Percentiles rank a stretch among this genome's conserved stretches.
phyloP scores from a whole-genome alignment of 306 rosid genomes.

The Citrullus mucosospermus region DNA sequence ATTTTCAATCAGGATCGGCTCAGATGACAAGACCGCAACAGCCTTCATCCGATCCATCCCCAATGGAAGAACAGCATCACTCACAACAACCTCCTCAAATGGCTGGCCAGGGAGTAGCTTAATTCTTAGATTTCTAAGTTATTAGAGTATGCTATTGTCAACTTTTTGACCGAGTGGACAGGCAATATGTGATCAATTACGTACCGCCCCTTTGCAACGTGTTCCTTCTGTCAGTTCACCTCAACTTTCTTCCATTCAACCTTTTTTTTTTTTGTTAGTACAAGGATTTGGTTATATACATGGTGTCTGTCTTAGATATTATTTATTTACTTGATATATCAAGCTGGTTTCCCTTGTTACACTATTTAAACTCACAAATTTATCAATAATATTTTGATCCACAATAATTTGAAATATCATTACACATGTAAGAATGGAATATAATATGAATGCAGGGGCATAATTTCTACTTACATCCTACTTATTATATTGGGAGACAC shows the following conservation, averaged over 20 bases:
- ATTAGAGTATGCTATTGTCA: neutral
- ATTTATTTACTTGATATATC: neutral
- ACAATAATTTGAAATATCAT: neutral
- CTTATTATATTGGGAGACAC: neutral
- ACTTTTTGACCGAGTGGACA: neutral
- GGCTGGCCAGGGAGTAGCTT: neutral
- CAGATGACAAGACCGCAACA: conserved; percentile 1
- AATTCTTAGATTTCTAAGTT: neutral
- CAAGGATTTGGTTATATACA: neutral
- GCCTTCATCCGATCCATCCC: neutral
- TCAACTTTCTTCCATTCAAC: neutral
- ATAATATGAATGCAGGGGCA: neutral
- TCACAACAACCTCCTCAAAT: neutral
- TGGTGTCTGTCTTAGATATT: neutral
- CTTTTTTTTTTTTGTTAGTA: neutral
- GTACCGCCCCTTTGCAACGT: neutral
- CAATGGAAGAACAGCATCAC: conserved; percentile 1
- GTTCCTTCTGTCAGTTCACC: neutral
- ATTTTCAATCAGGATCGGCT: neutral
- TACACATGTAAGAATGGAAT: neutral
- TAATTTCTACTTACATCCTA: neutral
- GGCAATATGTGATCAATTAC: neutral
- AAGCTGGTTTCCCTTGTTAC: neutral
- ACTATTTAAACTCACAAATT: neutral
- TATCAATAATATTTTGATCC: neutral